Conservation (phyloP, 2,329 filamentous ascomycete genomes). For the Colletotrichum phormii region DNA sequence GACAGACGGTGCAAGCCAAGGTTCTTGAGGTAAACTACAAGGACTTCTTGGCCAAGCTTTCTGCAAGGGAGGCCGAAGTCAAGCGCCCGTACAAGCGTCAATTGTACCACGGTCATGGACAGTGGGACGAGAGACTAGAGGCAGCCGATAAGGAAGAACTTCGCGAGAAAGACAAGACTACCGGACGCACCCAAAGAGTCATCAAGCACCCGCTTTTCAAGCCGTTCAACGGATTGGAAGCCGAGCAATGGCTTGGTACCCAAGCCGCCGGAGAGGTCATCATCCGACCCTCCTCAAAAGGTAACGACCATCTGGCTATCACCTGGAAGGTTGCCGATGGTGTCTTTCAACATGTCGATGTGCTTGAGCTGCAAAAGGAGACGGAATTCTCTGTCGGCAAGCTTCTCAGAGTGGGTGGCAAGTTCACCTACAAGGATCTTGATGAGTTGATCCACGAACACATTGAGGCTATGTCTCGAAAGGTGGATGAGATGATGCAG, state of each 20-base stretch:
- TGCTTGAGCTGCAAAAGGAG: constrained; percentile 95
- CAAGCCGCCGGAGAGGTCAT: constrained; percentile 90
- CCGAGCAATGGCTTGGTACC: constrained; percentile 91
- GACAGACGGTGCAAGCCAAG: constrained; percentile 90
- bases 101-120: constrained; percentile 78
- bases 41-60: constrained; percentile 84
- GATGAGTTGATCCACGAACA: constrained; percentile 98
- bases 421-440: constrained; percentile 93
- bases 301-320: constrained; percentile 92
- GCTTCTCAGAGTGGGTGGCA: constrained; percentile 85
- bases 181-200: constrained; percentile 89
- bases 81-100: constrained; percentile 77
- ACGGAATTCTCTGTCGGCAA: constrained; percentile 95
- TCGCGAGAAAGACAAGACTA: constrained; percentile 86
- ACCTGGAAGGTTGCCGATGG: constrained; percentile 98
- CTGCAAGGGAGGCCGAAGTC: constrained; percentile 84
- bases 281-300: constrained; percentile 94
- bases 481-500: constrained; percentile 95
- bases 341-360: constrained; percentile 98
- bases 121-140: constrained; percentile 91
- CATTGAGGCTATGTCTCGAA: constrained; percentile 96
- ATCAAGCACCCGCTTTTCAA: constrained; percentile 98
- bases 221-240: constrained; percentile 90
- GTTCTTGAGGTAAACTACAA: constrained; percentile 89
- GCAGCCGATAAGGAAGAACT: constrained; percentile 83